Evolutionary conservation across 2,329 filamentous ascomycete species (phyloP).

Genomic region (Pseudopithomyces maydicus): DNA sequence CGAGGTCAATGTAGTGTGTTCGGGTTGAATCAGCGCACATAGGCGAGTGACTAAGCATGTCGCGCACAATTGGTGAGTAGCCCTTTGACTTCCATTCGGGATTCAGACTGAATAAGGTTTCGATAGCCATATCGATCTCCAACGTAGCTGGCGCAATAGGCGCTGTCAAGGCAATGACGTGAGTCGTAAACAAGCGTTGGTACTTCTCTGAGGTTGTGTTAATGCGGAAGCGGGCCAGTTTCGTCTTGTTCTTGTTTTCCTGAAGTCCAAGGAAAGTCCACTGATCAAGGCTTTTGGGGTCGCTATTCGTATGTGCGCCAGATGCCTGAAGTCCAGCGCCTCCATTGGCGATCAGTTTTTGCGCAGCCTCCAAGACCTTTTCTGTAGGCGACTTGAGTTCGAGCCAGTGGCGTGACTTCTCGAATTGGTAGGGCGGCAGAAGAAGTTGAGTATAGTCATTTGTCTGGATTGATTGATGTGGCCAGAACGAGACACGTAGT

Average conservation of each 20-base stretch:
- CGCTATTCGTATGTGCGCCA: too few species aligned
- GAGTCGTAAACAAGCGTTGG: slow-evolving; percentile 40
- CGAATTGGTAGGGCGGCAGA: slow-evolving; percentile 40
- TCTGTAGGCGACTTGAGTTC: not conserved
- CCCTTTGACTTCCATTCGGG: slow-evolving; percentile 16
- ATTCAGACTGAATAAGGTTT: slow-evolving; percentile 39
- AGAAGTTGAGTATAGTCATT: slow-evolving; percentile 34
- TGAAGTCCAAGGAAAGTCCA: slow-evolving; percentile 21
- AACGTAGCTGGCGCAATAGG: slow-evolving; percentile 48
- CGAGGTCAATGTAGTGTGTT: not conserved
- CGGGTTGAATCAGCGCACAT: not conserved
- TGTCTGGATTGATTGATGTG: slow-evolving; percentile 38
- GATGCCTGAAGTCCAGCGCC: not conserved
- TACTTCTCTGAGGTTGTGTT: slow-evolving; percentile 47
- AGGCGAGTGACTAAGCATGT: slow-evolving; percentile 24
- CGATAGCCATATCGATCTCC: slow-evolving; percentile 42
- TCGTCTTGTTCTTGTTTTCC: slow-evolving; percentile 10
- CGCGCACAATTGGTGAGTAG: slow-evolving; percentile 20
- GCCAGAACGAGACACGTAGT: slow-evolving; percentile 45
- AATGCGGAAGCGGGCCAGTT: slow-evolving; percentile 49
- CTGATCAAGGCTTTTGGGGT: slow-evolving; percentile 23
- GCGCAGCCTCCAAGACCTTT: slow-evolving; percentile 25
- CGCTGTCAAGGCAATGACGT: slow-evolving; percentile 49
- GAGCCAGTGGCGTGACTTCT: slow-evolving; percentile 25
- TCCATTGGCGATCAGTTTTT: not conserved